These are phyloP conservation scores for Zasmidium angulare DNA, from an alignment of 2,329 filamentous ascomycete species.

Conservation along the genomic window DNA sequence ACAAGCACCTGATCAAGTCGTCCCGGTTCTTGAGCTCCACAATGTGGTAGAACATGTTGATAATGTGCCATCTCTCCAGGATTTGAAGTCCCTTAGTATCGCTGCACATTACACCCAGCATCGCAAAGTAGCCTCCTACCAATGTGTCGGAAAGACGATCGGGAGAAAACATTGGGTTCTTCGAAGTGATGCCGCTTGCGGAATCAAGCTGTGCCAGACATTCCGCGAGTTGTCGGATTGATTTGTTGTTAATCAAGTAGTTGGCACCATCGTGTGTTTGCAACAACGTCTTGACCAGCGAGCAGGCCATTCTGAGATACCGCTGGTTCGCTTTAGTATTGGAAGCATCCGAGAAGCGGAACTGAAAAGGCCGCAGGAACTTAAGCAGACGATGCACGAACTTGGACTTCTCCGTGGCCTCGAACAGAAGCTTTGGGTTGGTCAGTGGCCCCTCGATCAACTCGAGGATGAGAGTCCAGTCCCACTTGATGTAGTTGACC, in stretches of 20 bases:
- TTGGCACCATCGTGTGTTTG: slow-evolving; percentile 81
- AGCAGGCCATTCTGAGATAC: slow-evolving; percentile 86
- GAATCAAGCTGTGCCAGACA: slow-evolving; percentile 94
- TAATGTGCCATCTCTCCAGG: slow-evolving; percentile 94
- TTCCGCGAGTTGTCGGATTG: slow-evolving; percentile 90
- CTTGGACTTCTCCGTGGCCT: slow-evolving; percentile 91
- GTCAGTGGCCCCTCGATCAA: slow-evolving; percentile 91
- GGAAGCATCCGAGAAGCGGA: slow-evolving; percentile 84
- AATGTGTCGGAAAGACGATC: slow-evolving; percentile 83
- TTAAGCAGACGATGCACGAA: slow-evolving; percentile 93
- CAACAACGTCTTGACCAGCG: slow-evolving; percentile 80
- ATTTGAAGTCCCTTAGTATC: slow-evolving; percentile 82
- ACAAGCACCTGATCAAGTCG: slow-evolving; percentile 83
- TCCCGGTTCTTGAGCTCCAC: slow-evolving; percentile 86
- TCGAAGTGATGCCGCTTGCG: slow-evolving; percentile 70
- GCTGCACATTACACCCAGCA: slow-evolving; percentile 82
- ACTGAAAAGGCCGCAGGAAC: slow-evolving; percentile 96
- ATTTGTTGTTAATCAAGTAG: slow-evolving; percentile 87
- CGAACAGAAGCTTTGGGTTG: slow-evolving; percentile 86
- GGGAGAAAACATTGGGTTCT: slow-evolving; percentile 83
- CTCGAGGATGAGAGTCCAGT: slow-evolving; percentile 88
- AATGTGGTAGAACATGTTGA: slow-evolving; percentile 99
- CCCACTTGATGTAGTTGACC: slow-evolving; percentile 93
- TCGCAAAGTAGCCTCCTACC: slow-evolving; percentile 88
- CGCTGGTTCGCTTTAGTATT: slow-evolving; percentile 93